Evolutionary conservation across 1,139 yeast genomes (phyloP).

Genomic region (Kodamaea fungicola): DNA sequence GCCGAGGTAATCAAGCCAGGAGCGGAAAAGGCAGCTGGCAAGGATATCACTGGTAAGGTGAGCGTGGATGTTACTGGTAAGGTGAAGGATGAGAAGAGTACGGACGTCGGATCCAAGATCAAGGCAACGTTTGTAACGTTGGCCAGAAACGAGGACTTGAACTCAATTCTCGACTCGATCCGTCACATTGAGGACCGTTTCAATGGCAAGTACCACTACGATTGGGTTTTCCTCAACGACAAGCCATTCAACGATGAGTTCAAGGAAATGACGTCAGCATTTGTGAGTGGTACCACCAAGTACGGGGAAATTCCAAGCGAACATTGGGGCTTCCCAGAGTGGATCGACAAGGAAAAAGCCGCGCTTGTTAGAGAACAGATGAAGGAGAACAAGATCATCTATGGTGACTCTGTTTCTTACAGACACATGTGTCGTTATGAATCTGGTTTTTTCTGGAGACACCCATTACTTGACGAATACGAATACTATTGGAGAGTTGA

Average conservation of each 20-base stretch:
- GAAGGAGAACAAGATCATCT: constrained; percentile 52
- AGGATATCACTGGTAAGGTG: not conserved
- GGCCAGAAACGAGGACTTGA: constrained; percentile 41
- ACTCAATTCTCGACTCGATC: constrained; percentile 35
- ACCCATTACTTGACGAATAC: constrained; percentile 64
- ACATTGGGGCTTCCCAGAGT: constrained; percentile 52
- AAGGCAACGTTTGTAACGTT: constrained; percentile 47
- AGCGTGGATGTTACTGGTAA: constrained; percentile 1
- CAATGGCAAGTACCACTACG: constrained; percentile 40
- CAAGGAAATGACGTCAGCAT: constrained; percentile 29
- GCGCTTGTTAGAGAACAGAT: constrained; percentile 48
- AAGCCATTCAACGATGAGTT: constrained; percentile 40
- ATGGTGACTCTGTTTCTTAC: constrained; percentile 60
- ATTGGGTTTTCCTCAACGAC: constrained; percentile 48
- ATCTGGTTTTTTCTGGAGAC: constrained; percentile 86
- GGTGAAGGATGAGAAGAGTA: constrained; percentile 12
- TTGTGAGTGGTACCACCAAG: constrained; percentile 40
- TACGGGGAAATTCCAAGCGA: constrained; percentile 44
- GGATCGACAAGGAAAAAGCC: constrained; percentile 59
- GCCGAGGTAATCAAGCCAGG: constrained; percentile 6
- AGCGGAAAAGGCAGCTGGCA: constrained; percentile 1
- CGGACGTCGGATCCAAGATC: constrained; percentile 21
- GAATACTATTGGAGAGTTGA: constrained; percentile 95
- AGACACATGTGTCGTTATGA: constrained; percentile 92
- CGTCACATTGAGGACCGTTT: constrained; percentile 46